Conservation (phyloP, 169 alveolate genomes). For the Eimeria nieschulzi region DNA sequence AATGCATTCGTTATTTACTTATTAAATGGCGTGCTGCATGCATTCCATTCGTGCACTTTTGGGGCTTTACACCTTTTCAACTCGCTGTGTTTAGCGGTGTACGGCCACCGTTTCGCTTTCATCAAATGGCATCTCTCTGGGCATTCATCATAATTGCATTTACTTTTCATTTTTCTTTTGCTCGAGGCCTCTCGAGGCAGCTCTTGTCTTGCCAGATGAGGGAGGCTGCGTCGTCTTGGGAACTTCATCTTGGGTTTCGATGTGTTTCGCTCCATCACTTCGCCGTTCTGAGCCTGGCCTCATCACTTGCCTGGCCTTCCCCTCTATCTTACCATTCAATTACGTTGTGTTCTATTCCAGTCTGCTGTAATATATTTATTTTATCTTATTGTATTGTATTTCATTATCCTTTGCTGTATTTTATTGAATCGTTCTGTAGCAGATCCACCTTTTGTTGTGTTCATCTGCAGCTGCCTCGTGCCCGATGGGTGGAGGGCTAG, state of each 20-base stretch:
- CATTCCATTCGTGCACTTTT: neutral
- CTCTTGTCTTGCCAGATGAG: neutral
- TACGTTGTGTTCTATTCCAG: no score
- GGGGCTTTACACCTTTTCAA: neutral
- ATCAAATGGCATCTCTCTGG: neutral
- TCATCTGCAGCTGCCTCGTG: neutral
- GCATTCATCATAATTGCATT: neutral
- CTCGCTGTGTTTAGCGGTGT: neutral
- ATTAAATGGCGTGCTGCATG: neutral
- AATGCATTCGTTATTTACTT: neutral
- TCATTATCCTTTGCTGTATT: no score
- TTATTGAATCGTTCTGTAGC: neutral
- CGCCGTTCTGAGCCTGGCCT: neutral
- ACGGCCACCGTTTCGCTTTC: neutral
- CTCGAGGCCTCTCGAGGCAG: neutral
- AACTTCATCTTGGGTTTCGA: neutral
- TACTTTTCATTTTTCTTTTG: no score
- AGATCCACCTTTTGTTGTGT: neutral
- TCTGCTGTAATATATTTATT: neutral
- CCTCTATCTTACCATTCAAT: neutral
- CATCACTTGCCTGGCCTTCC: no score
- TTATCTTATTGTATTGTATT: no score
- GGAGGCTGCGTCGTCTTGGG: neutral
- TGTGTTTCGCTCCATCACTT: neutral
- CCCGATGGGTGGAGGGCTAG: neutral